A percentile compares a stretch with the other conserved stretches of the same genome.
These are phyloP conservation scores for Staphylotrichum tortipilum DNA, from an alignment of 495 filamentous ascomycete species.

Conservation along the genomic window DNA sequence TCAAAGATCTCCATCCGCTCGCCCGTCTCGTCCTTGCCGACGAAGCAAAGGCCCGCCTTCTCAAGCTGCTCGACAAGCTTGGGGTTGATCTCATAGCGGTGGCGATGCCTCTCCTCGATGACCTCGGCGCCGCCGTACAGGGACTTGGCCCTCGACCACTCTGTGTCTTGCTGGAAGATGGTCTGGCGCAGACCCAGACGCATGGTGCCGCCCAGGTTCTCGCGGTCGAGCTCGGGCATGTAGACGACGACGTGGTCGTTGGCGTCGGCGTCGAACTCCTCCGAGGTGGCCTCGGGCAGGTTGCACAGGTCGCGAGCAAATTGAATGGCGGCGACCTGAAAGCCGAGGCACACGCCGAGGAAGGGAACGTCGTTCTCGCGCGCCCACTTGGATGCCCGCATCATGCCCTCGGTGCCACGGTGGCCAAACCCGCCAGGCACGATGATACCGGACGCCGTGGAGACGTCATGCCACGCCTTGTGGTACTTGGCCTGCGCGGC, in stretches of 20 bases:
- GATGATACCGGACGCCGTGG: conserved; percentile 26
- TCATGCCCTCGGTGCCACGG: conserved; percentile 82
- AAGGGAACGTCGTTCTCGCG: conserved; percentile 72
- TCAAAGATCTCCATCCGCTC: conserved; percentile 90
- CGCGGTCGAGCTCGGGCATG: conserved; percentile 70
- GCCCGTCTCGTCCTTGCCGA: conserved; percentile 74
- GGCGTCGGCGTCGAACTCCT: conserved; percentile 53
- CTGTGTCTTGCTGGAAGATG: conserved; percentile 64
- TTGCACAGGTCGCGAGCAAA: conserved; percentile 66
- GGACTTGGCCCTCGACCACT: conserved; percentile 69
- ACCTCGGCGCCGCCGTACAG: conserved; percentile 56
- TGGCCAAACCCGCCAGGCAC: conserved; percentile 79
- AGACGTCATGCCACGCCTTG: conserved; percentile 76
- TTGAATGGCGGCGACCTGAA: conserved; percentile 92
- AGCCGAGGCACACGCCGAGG: conserved; percentile 87
- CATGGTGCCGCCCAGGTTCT: conserved; percentile 85
- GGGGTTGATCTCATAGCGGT: conserved; percentile 72
- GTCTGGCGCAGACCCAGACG: conserved; percentile 70
- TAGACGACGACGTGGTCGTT: conserved; percentile 63
- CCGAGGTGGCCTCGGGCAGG: conserved; percentile 50
- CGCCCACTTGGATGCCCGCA: conserved; percentile 72
- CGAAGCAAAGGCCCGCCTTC: conserved; percentile 51
- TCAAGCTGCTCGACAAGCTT: conserved; percentile 51
- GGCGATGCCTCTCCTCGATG: conserved; percentile 61
- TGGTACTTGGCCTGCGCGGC: conserved; percentile 64